phyloP scores from a whole-genome alignment of 2,329 filamentous ascomycete species.

The Passalora sequoiae region DNA sequence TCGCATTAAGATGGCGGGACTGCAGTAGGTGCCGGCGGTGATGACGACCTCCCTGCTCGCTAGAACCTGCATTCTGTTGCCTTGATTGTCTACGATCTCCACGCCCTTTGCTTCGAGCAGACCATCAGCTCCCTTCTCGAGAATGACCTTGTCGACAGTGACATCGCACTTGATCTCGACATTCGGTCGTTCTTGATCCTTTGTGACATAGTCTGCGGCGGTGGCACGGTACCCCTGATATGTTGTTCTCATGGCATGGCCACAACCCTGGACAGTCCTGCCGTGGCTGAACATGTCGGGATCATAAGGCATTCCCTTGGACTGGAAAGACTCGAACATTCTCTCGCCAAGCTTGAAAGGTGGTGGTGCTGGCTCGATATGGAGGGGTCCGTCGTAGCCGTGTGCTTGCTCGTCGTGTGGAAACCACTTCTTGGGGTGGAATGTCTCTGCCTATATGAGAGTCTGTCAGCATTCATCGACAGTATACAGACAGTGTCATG shows the following conservation, averaged over 20 bases:
- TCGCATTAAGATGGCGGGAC: constrained; percentile 50
- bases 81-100: constrained; percentile 39
- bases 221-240: constrained; percentile 51
- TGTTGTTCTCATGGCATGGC: constrained; percentile 51
- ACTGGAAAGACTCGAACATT: constrained; percentile 26
- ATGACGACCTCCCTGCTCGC: constrained; percentile 23
- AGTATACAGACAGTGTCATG: no score
- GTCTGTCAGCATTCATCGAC: constrained; percentile 4
- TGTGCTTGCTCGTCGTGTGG: constrained; percentile 23
- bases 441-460: constrained; percentile 20
- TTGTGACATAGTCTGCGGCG: constrained; percentile 49
- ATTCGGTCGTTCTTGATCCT: constrained; percentile 39
- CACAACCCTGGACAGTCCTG: constrained; percentile 51
- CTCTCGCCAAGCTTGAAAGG: constrained; percentile 34
- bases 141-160: constrained; percentile 58
- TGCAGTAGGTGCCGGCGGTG: constrained; percentile 48
- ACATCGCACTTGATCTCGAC: constrained; percentile 40
- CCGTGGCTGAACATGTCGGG: constrained; percentile 35
- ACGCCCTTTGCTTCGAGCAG: constrained; percentile 45
- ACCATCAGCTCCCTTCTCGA: constrained; percentile 50
- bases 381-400: constrained; percentile 23
- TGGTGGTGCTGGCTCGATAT: constrained; percentile 41
- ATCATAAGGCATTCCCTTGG: constrained; percentile 23
- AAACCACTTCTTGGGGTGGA: constrained; percentile 27
- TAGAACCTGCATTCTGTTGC: constrained; percentile 37